Evolutionary conservation across 306 rosid genomes (phyloP), one percentile per base, ranked within the genome.

Genomic region (Vigna unguiculata): DNA sequence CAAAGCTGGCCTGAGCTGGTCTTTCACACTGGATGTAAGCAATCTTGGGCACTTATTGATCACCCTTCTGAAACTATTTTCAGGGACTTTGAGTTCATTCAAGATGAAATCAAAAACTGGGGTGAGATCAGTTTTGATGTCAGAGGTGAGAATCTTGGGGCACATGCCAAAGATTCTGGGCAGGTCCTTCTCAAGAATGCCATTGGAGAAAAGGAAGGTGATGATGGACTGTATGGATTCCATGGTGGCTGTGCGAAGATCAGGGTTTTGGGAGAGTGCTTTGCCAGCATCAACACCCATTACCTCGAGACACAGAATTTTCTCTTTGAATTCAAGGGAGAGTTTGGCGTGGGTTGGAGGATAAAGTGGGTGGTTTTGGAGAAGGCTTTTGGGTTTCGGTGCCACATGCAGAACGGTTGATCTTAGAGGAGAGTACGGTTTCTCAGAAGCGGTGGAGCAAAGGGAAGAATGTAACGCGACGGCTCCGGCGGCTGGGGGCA

Each of bases 81-180:
- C 92, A 7, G 97, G 97, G 83, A 95, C 88, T 38, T 57, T 43
- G 11, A 95, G 97, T 1, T 92, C 90, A 7, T 80, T 76, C 1
- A 86, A 58, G 48, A 92, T 89, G 65, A 90, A 95, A 71, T 65
- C 67, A 88, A 92, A 92, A 80, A 89, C 92, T 19, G 97, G 98
- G 83, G 4, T 36, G 1, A 95, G 93, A n/a, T 95, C 96, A 69
- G 86, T 65, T 84, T 80, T 79, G 66, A 95, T 70, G 78, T 64
- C 70, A 24, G 93, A 82, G 54, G 97, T 95, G 49, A 95, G 97
- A 49, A 95, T 83, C 49, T 51, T 82, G 47, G 98, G 97, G 73
- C 98, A 95, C 97, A 89, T 92, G 54, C 98, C 98, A 58, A 95
- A 78, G 74, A 92, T 92, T 45, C 86, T 90, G 40, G 93, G 80